Conservation (phyloP, 2,329 filamentous ascomycete genomes). For the Thielaviopsis ethacetica region DNA sequence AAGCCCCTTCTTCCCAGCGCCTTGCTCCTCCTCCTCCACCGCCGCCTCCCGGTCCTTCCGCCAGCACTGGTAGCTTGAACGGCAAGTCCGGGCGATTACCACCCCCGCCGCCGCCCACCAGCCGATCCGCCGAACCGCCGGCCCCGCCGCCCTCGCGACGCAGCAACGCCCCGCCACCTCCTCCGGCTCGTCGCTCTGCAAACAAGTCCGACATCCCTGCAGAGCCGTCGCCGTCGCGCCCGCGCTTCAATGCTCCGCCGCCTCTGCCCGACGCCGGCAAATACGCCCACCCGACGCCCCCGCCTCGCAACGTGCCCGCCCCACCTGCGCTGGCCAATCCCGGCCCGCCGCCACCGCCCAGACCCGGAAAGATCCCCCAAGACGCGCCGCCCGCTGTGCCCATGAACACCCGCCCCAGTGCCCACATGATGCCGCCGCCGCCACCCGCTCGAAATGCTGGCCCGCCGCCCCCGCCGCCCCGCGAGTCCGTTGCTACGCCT, state of each 20-base stretch:
- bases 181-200: slow-evolving; percentile 40
- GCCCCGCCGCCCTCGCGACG: slow-evolving; percentile 18
- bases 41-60: slow-evolving; percentile 13
- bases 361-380: slow-evolving; percentile 6
- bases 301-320: slow-evolving; percentile 5
- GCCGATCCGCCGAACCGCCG: slow-evolving; percentile 16
- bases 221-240: slow-evolving; percentile 37
- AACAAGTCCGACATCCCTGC: slow-evolving; percentile 32
- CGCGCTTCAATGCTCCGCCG: slow-evolving; percentile 69
- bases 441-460: slow-evolving; percentile 8
- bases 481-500: slow-evolving; percentile 15
- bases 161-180: slow-evolving; percentile 35
- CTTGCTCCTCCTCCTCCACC: slow-evolving; percentile 11
- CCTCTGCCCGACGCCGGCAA: slow-evolving; percentile 82
- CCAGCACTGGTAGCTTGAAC: slow-evolving; percentile 11
- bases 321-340: slow-evolving; percentile 6
- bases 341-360: slow-evolving; percentile 10
- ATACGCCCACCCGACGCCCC: slow-evolving; percentile 41
- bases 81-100: slow-evolving; percentile 17
- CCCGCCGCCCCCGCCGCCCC: slow-evolving; percentile 16
- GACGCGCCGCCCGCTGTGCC: slow-evolving; percentile 12
- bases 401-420: slow-evolving; percentile 3
- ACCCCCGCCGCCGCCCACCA: slow-evolving; percentile 18
- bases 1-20: slow-evolving; percentile 11
- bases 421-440: slow-evolving; percentile 8